Conservation (phyloP, 768 basidiomycete genomes). For the Psilocybe subaeruginosa region DNA sequence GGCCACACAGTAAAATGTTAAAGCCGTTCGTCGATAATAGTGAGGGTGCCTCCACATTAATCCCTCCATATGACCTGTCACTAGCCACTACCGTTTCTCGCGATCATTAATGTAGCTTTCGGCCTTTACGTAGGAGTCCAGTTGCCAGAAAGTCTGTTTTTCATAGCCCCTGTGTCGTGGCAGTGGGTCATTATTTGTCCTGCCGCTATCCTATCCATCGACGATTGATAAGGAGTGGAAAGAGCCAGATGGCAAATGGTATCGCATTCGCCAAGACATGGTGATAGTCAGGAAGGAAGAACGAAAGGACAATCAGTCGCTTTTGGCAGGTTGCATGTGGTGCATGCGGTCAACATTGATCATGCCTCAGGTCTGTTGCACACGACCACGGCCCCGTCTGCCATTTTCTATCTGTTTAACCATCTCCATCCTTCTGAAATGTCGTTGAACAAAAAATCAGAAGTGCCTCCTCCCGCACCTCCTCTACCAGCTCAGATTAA, state of each 20-base stretch:
- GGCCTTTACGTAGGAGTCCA: background rate
- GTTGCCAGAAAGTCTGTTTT: background rate
- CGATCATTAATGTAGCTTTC: background rate
- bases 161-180: background rate
- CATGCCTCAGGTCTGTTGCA: conserved; percentile 7
- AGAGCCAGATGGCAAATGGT: background rate
- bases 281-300: conserved; percentile 1
- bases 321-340: conserved; percentile 15
- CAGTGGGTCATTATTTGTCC: background rate
- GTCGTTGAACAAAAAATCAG: background rate
- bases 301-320: background rate
- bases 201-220: background rate
- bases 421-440: background rate
- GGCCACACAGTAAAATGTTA: too few relatives aligned
- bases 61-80: too few relatives aligned
- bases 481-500: conserved; percentile 34
- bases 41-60: too few relatives aligned
- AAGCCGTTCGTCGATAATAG: too few relatives aligned
- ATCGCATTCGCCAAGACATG: background rate
- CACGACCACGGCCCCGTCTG: conserved; percentile 10
- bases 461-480: conserved; percentile 28
- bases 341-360: conserved; percentile 5
- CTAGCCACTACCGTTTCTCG: background rate
- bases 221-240: background rate
- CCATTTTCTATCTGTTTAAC: background rate